These are phyloP conservation scores for Ganoderma lingzhi DNA, from an alignment of 1,284 basidiomycete genomes.

Conservation along the genomic window DNA sequence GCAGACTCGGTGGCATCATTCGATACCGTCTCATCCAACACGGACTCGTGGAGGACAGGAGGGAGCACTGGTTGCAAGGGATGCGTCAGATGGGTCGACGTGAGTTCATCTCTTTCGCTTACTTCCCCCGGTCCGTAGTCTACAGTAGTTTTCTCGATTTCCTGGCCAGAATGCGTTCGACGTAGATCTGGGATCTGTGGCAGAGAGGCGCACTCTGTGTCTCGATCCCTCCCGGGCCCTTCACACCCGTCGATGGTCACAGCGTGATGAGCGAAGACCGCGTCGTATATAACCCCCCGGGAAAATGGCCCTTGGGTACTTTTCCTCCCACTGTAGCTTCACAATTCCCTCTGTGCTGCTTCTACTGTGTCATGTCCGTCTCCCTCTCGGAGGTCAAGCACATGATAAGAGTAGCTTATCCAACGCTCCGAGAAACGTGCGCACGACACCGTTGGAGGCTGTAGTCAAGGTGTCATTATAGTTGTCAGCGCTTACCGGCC, in stretches of 20 bases:
- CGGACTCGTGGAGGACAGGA: not conserved
- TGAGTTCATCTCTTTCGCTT: slow-evolving; percentile 10
- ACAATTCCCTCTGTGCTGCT: not conserved
- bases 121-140: not conserved
- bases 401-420: not conserved
- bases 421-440: not conserved
- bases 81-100: slow-evolving; percentile 23
- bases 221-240: not conserved
- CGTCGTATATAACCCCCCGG: not conserved
- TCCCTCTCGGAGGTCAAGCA: not conserved
- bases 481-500: not conserved
- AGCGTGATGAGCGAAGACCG: not conserved
- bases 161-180: not conserved
- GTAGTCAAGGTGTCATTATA: not conserved
- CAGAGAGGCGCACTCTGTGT: not conserved
- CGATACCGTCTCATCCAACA: not conserved
- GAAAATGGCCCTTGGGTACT: not conserved
- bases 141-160: too few species aligned
- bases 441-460: not conserved
- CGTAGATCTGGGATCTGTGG: not conserved
- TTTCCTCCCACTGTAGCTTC: not conserved
- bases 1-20: not conserved
- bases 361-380: not conserved
- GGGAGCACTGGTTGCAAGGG: not conserved
- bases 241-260: slow-evolving; percentile 5